These are phyloP conservation scores for Fibroporia radiculosa DNA, from an alignment of 768 basidiomycete genomes.

Conservation along the genomic window DNA sequence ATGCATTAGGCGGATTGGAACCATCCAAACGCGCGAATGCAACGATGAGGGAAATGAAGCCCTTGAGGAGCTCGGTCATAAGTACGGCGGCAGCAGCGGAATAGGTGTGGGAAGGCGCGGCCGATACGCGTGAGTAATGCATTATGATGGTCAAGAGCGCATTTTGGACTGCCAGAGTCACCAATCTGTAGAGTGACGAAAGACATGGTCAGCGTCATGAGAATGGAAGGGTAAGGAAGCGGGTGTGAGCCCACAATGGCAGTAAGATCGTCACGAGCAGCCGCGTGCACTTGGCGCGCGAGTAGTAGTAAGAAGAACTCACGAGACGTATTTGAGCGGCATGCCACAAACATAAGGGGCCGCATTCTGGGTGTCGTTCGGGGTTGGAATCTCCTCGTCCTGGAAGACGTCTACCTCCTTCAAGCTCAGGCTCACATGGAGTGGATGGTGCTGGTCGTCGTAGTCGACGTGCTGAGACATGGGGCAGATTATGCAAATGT, in stretches of 20 bases:
- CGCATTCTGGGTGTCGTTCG: constrained; percentile 26
- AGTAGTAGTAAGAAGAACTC: constrained; percentile 14
- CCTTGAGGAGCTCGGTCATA: constrained; percentile 91
- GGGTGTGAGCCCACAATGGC: neutral
- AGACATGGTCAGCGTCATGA: too few relatives aligned
- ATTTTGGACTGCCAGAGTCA: constrained; percentile 90
- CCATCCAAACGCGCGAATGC: constrained; percentile 62
- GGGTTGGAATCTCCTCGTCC: constrained; percentile 34
- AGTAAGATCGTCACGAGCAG: neutral
- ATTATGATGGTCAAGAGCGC: constrained; percentile 87
- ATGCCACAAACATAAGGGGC: constrained; percentile 59
- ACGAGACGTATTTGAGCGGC: constrained; percentile 64
- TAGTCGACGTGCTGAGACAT: constrained; percentile 20
- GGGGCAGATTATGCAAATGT: constrained; percentile 6
- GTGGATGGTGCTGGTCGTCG: constrained; percentile 14
- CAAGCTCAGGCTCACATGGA: constrained; percentile 14
- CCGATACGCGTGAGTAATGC: constrained; percentile 90
- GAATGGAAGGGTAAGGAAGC: neutral
- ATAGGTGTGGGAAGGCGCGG: constrained; percentile 68
- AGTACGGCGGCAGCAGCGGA: constrained; percentile 93
- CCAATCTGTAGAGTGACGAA: constrained; percentile 38
- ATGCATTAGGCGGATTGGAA: constrained; percentile 22
- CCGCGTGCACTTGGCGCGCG: constrained; percentile 2
- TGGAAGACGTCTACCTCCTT: constrained; percentile 16
- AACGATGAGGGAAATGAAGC: constrained; percentile 76